phyloP scores from a whole-genome alignment of 2,329 filamentous ascomycete genomes.

The Exophiala calicioides region DNA sequence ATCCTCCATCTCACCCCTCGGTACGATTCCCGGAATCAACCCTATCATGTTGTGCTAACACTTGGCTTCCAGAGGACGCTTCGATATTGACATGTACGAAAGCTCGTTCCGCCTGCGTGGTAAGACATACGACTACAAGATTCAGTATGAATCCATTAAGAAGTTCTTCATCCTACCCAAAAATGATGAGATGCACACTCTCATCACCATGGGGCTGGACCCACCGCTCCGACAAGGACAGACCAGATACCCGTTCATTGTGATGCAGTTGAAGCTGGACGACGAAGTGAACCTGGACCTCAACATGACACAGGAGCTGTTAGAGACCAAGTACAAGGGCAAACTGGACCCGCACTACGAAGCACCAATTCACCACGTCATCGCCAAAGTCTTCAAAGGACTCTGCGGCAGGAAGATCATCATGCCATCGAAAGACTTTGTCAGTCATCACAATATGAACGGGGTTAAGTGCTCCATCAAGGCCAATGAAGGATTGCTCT shows the following conservation, averaged over 20 bases:
- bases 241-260: conserved; percentile 95
- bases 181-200: conserved; percentile 94
- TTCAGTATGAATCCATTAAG: conserved; percentile 96
- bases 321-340: conserved; percentile 79
- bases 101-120: conserved; percentile 93
- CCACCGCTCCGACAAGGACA: conserved; percentile 95
- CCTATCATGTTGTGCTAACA: conserved; percentile 23
- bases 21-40: conserved; percentile 49
- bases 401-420: conserved; percentile 94
- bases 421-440: conserved; percentile 89
- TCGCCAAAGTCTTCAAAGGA: conserved; percentile 93
- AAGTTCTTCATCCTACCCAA: conserved; percentile 99
- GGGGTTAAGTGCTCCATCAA: conserved; percentile 99
- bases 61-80: conserved; percentile 71
- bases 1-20: conserved; percentile 94
- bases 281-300: conserved; percentile 96
- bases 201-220: conserved; percentile 92
- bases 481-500: conserved; percentile 95
- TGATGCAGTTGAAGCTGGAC: conserved; percentile 98
- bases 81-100: conserved; percentile 99
- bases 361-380: conserved; percentile 86
- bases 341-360: conserved; percentile 89
- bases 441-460: conserved; percentile 82
- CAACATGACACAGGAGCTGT: conserved; percentile 76
- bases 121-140: conserved; percentile 99